Evolutionary conservation across 108 stramenopile genomes (phyloP).

Genomic region (Phaeodactylum tricornutum): DNA sequence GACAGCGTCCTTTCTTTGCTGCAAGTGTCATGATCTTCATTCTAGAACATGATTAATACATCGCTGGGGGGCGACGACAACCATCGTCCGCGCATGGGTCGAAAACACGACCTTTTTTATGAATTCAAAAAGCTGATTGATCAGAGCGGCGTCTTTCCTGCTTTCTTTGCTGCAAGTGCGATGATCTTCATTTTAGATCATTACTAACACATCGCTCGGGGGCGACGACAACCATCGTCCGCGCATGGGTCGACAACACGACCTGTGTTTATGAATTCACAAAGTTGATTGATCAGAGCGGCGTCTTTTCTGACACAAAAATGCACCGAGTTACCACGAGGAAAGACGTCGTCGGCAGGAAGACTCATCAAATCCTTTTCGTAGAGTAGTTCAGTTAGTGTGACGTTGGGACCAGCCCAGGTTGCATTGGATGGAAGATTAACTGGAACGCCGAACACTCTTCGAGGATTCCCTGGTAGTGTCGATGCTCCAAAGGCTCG

Average conservation of each 20-base stretch:
- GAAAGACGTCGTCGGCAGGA: constrained; percentile 18
- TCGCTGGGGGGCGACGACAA: constrained; percentile 10
- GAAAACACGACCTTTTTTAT: constrained; percentile 41
- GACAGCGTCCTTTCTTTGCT: too few species aligned
- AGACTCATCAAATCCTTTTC: constrained; percentile 25
- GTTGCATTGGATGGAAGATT: constrained; percentile 10
- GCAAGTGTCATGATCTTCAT: neutral
- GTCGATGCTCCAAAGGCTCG: constrained; percentile 40
- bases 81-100: constrained; percentile 39
- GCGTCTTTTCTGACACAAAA: constrained; percentile 47
- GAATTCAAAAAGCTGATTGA: too few species aligned
- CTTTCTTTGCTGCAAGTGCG: too few species aligned
- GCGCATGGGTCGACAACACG: constrained; percentile 49
- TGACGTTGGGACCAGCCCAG: constrained; percentile 17
- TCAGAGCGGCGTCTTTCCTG: too few species aligned
- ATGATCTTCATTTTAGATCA: neutral
- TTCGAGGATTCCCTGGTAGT: constrained; percentile 32
- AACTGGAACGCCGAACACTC: constrained; percentile 15
- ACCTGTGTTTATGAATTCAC: constrained; percentile 43
- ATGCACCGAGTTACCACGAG: constrained; percentile 29
- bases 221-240: constrained; percentile 22
- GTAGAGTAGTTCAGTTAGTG: constrained; percentile 41
- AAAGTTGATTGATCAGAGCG: constrained; percentile 41
- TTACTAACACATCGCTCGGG: neutral
- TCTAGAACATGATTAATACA: neutral